Evolutionary conservation across 257 asterid genomes (phyloP).

Genomic region (Solanum arcanum): DNA sequence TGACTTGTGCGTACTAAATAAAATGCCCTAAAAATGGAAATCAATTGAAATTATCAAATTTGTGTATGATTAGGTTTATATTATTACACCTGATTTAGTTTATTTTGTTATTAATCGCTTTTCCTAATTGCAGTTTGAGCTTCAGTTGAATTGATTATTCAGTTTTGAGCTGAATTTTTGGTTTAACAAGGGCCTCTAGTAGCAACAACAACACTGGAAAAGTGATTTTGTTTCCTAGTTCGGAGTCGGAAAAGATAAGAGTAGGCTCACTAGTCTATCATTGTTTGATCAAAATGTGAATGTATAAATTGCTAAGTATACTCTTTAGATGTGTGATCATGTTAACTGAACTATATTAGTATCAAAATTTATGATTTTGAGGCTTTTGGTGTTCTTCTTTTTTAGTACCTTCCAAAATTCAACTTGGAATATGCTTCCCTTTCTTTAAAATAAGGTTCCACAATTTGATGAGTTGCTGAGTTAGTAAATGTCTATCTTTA

Average conservation of each 20-base stretch:
- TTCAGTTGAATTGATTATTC: background rate
- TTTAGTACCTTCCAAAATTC: background rate
- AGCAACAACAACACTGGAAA: background rate
- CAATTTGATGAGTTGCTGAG: background rate
- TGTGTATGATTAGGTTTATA: background rate
- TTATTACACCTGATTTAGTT: background rate
- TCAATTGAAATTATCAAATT: background rate
- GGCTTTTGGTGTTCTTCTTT: background rate
- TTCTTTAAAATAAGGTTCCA: background rate
- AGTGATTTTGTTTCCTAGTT: background rate
- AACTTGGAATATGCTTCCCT: background rate
- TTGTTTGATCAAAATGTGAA: background rate
- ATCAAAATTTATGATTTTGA: background rate
- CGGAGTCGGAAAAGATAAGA: background rate
- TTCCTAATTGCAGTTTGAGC: background rate
- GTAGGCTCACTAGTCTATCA: background rate
- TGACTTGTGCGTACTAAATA: background rate
- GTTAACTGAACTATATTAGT: background rate
- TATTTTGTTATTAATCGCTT: background rate
- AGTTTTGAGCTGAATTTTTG: background rate
- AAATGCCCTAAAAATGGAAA: background rate
- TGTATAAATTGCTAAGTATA: background rate
- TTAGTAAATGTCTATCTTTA: background rate
- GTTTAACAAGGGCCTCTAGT: background rate
- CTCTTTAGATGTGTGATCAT: background rate